Conservation (phyloP, 2,329 filamentous ascomycete genomes). For the Ceratocystiopsis sp. region DNA sequence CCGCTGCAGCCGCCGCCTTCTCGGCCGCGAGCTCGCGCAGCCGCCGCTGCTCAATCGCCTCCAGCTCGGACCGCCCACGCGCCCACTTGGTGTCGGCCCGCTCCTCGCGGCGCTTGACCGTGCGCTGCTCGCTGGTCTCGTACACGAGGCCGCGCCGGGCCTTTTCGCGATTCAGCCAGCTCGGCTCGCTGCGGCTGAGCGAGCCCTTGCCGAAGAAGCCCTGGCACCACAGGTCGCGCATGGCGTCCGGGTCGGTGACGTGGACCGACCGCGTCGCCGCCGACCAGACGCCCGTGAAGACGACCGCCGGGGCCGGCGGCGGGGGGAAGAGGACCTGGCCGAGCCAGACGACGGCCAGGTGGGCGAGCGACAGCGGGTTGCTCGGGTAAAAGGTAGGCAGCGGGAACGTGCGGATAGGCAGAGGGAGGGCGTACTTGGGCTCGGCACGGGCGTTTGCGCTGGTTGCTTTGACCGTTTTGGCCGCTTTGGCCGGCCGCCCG, state of each 20-base stretch:
- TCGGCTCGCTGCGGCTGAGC: constrained; percentile 85
- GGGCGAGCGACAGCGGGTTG: constrained; percentile 77
- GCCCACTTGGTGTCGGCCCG: constrained; percentile 78
- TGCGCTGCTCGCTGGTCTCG: constrained; percentile 60
- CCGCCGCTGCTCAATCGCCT: constrained; percentile 59
- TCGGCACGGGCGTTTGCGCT: not conserved
- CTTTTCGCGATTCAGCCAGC: constrained; percentile 74
- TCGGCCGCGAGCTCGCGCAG: constrained; percentile 24
- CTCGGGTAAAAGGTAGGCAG: constrained; percentile 78
- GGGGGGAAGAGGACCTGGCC: constrained; percentile 54
- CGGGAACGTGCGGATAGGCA: constrained; percentile 67
- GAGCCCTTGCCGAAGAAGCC: constrained; percentile 95
- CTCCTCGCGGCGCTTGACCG: constrained; percentile 59
- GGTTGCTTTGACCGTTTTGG: constrained; percentile 5
- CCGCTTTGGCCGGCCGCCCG: not conserved
- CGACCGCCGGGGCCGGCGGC: constrained; percentile 42
- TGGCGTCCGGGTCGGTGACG: constrained; percentile 57
- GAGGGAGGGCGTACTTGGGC: constrained; percentile 55
- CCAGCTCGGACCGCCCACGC: constrained; percentile 70
- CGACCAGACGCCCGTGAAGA: constrained; percentile 68
- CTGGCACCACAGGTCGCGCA: constrained; percentile 81
- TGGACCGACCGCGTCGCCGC: constrained; percentile 66
- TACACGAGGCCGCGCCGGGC: constrained; percentile 48
- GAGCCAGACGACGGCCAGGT: constrained; percentile 62
- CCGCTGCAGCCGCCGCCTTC: not conserved